Percentiles rank a stretch among this genome's conserved stretches.
Conservation (phyloP, 441 rosid genomes). For the Populus trichocarpa region DNA sequence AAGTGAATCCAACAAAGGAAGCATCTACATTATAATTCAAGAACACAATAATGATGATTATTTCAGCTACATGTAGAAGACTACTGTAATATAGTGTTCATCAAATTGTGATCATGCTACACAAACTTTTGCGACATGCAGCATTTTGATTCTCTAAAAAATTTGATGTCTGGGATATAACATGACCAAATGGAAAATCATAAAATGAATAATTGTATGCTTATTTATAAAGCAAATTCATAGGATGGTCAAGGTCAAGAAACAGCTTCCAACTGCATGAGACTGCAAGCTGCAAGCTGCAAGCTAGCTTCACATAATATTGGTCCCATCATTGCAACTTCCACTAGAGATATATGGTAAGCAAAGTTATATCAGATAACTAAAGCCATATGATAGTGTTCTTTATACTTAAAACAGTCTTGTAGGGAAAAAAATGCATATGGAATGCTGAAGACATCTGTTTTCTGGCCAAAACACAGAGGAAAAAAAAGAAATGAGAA, state of each 20-base stretch:
- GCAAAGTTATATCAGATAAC: neutral
- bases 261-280: slow-evolving; percentile 1
- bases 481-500: neutral
- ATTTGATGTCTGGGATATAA: neutral
- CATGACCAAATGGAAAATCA: neutral
- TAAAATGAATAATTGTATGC: neutral
- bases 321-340: neutral
- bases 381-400: neutral
- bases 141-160: neutral
- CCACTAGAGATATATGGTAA: neutral
- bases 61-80: neutral
- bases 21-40: neutral
- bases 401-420: neutral
- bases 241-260: neutral
- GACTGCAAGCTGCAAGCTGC: neutral
- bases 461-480: neutral
- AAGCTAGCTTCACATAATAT: neutral
- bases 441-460: neutral
- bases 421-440: neutral
- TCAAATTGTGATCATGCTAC: neutral
- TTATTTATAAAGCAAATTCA: neutral
- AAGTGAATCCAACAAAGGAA: neutral
- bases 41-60: neutral
- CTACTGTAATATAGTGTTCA: neutral
- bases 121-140: neutral